These are phyloP conservation scores for Aspergillus intermedius DNA, from an alignment of 2,329 filamentous ascomycete genomes.

Conservation along the genomic window DNA sequence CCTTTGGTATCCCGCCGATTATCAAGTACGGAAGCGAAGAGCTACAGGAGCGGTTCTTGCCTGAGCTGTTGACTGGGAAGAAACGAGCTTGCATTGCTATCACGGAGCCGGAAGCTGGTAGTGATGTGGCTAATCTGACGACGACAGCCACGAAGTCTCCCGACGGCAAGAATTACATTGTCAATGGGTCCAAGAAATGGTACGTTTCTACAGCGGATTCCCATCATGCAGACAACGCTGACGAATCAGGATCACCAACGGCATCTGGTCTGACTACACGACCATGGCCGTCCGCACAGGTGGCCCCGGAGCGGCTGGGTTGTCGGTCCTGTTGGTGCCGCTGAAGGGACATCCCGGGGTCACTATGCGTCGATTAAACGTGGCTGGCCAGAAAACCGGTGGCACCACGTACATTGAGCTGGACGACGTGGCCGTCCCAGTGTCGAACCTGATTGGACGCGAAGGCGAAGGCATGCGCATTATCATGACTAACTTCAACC, in stretches of 20 bases:
- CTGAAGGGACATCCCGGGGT: conserved; percentile 63
- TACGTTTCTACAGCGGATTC: conserved; percentile 6
- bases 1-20: conserved; percentile 66
- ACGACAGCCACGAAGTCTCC: conserved; percentile 58
- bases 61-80: conserved; percentile 59
- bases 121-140: conserved; percentile 65
- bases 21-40: conserved; percentile 59
- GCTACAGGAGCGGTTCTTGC: conserved; percentile 61
- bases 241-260: conserved; percentile 57
- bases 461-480: conserved; percentile 69
- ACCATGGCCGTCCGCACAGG: conserved; percentile 70
- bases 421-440: conserved; percentile 66
- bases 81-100: conserved; percentile 70
- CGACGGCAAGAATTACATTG: conserved; percentile 61
- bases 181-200: conserved; percentile 77
- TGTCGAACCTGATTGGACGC: conserved; percentile 61
- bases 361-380: conserved; percentile 60
- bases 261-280: conserved; percentile 61
- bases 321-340: conserved; percentile 64
- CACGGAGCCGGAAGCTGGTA: conserved; percentile 68
- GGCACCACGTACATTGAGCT: conserved; percentile 72
- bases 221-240: neutral
- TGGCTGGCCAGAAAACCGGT: conserved; percentile 57
- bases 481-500: conserved; percentile 75
- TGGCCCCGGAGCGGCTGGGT: conserved; percentile 54